Base-by-base conservation (phyloP, 116 monocot genomes). In the Cymodocea nodosa region DNA sequence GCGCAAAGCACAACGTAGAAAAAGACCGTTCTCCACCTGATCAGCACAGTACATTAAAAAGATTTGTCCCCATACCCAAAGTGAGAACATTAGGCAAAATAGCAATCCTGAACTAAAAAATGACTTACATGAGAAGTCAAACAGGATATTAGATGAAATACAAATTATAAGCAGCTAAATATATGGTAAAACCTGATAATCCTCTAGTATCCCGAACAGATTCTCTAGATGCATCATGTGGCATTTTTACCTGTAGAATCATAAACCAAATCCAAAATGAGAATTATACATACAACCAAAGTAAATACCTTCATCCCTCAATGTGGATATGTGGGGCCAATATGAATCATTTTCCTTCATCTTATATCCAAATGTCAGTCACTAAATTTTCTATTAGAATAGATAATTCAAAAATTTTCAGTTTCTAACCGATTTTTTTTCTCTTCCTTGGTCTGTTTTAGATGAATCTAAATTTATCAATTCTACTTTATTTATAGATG, bases 1-100 rank as follows among this genome's bases (percentile, higher is more conserved):
- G 63, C 20, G 98, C 84, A 74, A 92, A 99, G 65, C 92, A 99
- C 36, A 99, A 80, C 15, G 92, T 99, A 23, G 98, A 92, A 66
- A 92, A 99, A 36, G 98, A 92, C 17, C 89, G 78, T 52, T 99
- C 92, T 15, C 98, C 98, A 53, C 98, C 98, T 92, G 62, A 12
- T 35, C 16, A 66, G 53, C n/a, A 35, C 18, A n/a, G 18, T 44
- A 35, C 1, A 19, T 19, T 15, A 7, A 63, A 19, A 4, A 48
- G 0, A 48, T 60, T 54, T 3, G 18, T 54, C 54, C 14, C 17
- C 54, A n/a, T n/a, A 5, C 18, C 20, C 16, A 54, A 20, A 6
- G 20, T 54, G 5, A 54, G 5, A 54, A 54, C 17, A 18, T 6
- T 4, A 54, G 20, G 17, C 3, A n/a, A 54, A 6, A 15, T 16